Conservation (phyloP, 2,329 filamentous ascomycete species). For the Hysterium pulicare region DNA sequence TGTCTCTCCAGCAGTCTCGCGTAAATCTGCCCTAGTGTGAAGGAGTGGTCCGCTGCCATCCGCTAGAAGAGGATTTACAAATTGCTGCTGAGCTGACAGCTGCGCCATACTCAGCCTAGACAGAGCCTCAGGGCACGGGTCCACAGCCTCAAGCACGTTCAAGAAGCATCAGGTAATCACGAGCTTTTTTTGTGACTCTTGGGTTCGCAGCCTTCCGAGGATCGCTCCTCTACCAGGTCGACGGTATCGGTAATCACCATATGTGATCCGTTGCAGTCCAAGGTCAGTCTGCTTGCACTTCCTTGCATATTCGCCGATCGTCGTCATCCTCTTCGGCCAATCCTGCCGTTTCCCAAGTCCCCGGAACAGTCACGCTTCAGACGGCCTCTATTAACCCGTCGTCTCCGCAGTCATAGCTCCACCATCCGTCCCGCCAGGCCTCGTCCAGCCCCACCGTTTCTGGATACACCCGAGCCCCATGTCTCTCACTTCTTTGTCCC, state of each 20-base stretch:
- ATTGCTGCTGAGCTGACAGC: conserved; percentile 1
- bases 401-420: conserved; percentile 1
- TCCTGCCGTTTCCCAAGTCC: conserved; percentile 19
- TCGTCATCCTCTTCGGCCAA: conserved; percentile 16
- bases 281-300: conserved; percentile 23
- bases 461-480: conserved; percentile 24
- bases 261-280: conserved; percentile 22
- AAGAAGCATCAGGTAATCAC: too few species aligned
- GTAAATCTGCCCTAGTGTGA: too few species aligned
- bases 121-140: neutral
- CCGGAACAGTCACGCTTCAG: neutral
- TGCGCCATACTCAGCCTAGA: conserved; percentile 1
- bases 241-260: conserved; percentile 33
- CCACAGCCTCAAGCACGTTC: conserved; percentile 1
- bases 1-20: too few species aligned
- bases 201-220: neutral
- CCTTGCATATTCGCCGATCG: conserved; percentile 27
- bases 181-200: too few species aligned
- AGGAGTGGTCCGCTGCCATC: too few species aligned
- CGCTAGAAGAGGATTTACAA: too few species aligned
- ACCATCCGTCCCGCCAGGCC: conserved; percentile 11
- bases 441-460: conserved; percentile 23
- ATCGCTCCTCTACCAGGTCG: conserved; percentile 23
- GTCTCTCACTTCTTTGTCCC: conserved; percentile 35
- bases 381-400: conserved; percentile 2